Evolutionary conservation across 768 basidiomycete species (phyloP).

Genomic region (Boletellus emodensis): DNA sequence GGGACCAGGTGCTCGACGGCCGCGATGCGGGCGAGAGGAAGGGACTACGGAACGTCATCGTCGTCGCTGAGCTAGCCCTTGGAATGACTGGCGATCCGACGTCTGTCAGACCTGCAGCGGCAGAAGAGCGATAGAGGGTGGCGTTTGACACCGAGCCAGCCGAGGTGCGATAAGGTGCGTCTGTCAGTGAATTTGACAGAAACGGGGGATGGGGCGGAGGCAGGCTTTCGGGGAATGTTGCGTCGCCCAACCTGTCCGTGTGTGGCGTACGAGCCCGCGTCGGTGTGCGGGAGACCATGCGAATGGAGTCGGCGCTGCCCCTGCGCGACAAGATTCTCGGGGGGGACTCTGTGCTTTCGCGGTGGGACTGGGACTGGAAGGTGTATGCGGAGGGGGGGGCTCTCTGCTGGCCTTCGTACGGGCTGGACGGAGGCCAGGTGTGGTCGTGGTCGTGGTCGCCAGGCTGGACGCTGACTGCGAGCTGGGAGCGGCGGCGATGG

Average conservation of each 20-base stretch:
- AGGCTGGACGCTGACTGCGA: constrained; percentile 19
- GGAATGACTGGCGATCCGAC: constrained; percentile 28
- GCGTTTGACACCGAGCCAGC: constrained; percentile 22
- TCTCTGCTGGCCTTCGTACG: constrained; percentile 12
- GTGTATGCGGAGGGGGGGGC: constrained; percentile 41
- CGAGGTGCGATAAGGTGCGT: constrained; percentile 39
- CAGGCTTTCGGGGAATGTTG: constrained; percentile 22
- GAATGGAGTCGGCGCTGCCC: constrained; percentile 40
- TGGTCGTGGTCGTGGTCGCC: constrained; percentile 16
- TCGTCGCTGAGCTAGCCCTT: constrained; percentile 40
- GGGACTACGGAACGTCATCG: constrained; percentile 53
- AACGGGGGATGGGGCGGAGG: constrained; percentile 49
- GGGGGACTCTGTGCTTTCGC: constrained; percentile 63
- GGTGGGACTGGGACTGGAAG: constrained; percentile 57
- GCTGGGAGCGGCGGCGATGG: constrained; percentile 25
- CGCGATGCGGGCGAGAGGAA: constrained; percentile 69
- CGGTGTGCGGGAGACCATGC: constrained; percentile 21
- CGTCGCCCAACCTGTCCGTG: constrained; percentile 14
- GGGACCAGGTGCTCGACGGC: constrained; percentile 60
- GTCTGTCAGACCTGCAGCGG: constrained; percentile 20
- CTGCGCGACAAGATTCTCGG: constrained; percentile 42
- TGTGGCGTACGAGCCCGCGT: constrained; percentile 20
- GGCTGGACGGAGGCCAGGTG: constrained; percentile 13
- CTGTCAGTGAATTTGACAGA: constrained; percentile 27
- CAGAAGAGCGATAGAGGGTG: constrained; percentile 30